Conservation (phyloP, 139 green algal genomes). For the Monoraphidium neglectum region DNA sequence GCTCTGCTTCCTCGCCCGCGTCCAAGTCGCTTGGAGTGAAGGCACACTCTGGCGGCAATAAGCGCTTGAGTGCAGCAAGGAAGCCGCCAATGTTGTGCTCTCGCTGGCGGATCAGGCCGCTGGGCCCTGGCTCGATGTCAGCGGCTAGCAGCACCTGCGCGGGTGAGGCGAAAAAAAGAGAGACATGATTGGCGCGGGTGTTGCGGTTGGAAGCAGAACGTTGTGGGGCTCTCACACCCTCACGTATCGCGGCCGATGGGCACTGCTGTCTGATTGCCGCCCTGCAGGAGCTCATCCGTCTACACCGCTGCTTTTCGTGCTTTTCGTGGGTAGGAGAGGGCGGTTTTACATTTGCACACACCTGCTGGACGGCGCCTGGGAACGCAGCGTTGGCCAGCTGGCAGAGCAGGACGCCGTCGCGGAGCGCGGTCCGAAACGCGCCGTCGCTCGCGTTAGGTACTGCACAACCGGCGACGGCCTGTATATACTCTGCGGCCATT, state of each 20-base stretch:
- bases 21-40: constrained; percentile 58
- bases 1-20: constrained; percentile 45
- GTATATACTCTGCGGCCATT: constrained; percentile 52
- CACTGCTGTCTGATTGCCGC: too few species aligned
- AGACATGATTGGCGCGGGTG: too few species aligned
- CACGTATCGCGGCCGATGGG: too few species aligned
- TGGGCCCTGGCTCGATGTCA: constrained; percentile 1
- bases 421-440: constrained; percentile 51
- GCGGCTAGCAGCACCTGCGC: too few species aligned
- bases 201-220: too few species aligned
- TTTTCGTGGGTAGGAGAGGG: too few species aligned
- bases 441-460: constrained; percentile 51
- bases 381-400: constrained; percentile 49
- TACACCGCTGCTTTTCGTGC: too few species aligned
- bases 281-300: too few species aligned
- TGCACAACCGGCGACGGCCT: constrained; percentile 36
- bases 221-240: too few species aligned
- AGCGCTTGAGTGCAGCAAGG: constrained; percentile 26
- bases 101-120: constrained; percentile 15
- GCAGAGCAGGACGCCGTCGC: constrained; percentile 67
- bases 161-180: too few species aligned
- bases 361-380: constrained; percentile 20
- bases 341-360: too few species aligned
- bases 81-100: constrained; percentile 63
- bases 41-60: constrained; percentile 46